Evolutionary conservation across 805 yeast species (phyloP).

Genomic region (Zygosaccharomyces pseudorouxii): DNA sequence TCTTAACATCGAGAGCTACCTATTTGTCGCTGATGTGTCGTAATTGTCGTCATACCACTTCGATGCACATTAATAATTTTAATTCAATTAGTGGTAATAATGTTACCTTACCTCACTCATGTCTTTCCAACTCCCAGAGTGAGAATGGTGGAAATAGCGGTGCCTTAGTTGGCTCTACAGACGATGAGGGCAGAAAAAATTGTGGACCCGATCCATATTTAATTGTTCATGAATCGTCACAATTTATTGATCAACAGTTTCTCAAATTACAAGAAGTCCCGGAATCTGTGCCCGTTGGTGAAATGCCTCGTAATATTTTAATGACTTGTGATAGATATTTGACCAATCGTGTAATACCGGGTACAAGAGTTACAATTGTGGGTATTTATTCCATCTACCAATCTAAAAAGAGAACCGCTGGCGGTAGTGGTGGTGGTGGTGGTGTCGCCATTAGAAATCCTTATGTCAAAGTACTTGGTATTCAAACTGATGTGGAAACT

Average conservation of each 20-base stretch:
- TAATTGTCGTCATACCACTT: slow-evolving; percentile 75
- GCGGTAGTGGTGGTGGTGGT: slow-evolving; percentile 35
- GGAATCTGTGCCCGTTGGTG: slow-evolving; percentile 98
- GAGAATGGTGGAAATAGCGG: slow-evolving; percentile 7
- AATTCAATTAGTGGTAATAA: slow-evolving; percentile 32
- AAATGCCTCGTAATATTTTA: slow-evolving; percentile 91
- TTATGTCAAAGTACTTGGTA: slow-evolving; percentile 79
- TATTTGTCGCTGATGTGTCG: slow-evolving; percentile 80
- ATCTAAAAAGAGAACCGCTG: slow-evolving; percentile 52
- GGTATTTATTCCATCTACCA: slow-evolving; percentile 93
- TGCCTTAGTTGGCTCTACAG: slow-evolving; percentile 19
- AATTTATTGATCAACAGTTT: slow-evolving; percentile 92
- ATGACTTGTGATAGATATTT: slow-evolving; percentile 85
- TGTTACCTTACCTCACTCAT: slow-evolving; percentile 32
- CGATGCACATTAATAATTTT: slow-evolving; percentile 41
- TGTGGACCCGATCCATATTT: slow-evolving; percentile 94
- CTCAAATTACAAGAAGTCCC: slow-evolving; percentile 95
- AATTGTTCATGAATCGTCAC: slow-evolving; percentile 87
- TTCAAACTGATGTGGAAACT: slow-evolving; percentile 76
- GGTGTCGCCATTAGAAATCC: slow-evolving; percentile 89
- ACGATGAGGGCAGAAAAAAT: slow-evolving; percentile 28
- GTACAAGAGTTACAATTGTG: slow-evolving; percentile 84
- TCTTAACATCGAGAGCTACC: slow-evolving; percentile 83
- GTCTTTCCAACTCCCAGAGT: slow-evolving; percentile 27
- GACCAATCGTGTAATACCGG: slow-evolving; percentile 90